Evolutionary conservation across 2,329 filamentous ascomycete genomes (phyloP).

Genomic region (Verruconis gallopava): DNA sequence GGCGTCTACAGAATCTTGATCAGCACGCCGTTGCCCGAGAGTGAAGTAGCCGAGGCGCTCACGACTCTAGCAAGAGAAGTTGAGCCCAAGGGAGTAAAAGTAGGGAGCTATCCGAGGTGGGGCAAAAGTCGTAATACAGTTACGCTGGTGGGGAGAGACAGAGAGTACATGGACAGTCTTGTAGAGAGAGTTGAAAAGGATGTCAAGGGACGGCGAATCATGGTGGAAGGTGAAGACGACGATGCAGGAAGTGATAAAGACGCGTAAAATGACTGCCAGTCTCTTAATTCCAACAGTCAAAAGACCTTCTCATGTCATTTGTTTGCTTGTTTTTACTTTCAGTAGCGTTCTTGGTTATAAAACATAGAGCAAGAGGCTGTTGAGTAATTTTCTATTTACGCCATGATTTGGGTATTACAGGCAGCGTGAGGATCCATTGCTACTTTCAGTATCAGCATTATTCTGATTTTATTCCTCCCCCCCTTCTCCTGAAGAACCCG

Average conservation of each 20-base stretch:
- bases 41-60: constrained; percentile 68
- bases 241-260: constrained; percentile 28
- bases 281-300: no score
- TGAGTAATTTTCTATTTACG: no score
- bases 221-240: constrained; percentile 49
- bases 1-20: constrained; percentile 68
- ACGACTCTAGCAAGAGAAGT: constrained; percentile 65
- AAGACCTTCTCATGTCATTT: no score
- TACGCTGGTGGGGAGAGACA: constrained; percentile 68
- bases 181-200: constrained; percentile 65
- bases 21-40: constrained; percentile 79
- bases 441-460: no score
- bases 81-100: constrained; percentile 68
- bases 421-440: no score
- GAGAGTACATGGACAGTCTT: constrained; percentile 63
- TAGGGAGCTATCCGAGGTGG: constrained; percentile 92
- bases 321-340: no score
- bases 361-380: no score
- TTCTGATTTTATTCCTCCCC: no score
- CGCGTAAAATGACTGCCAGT: no score
- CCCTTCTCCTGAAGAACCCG: no score
- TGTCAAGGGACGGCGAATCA: constrained; percentile 58
- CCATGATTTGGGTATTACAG: no score
- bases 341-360: no score
- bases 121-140: constrained; percentile 79